Base-by-base conservation (phyloP, 768 basidiomycete genomes). In the Amanita rimosa region DNA sequence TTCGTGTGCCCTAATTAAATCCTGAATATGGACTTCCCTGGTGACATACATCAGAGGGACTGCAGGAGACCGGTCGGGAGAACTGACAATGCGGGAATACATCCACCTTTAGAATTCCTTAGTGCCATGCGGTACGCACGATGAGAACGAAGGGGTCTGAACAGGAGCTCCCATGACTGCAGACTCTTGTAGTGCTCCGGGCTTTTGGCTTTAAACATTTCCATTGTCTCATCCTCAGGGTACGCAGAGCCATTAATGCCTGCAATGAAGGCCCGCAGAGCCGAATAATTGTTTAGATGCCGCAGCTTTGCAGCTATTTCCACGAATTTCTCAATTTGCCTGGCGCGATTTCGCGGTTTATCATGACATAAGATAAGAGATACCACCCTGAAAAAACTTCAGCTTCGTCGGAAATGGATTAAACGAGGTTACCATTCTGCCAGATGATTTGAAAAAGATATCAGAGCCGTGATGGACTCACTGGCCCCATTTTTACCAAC, bases 1-100 rank as follows among this genome's bases (percentile, higher is more conserved):
- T 65, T 90, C 88, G 54, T 96, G 83, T 6, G 91, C 78, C 53
- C 81, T 82, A 40, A 93, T 84, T 42, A 97, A 72, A 60, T 95
- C 93, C 35, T 89, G 85, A 57, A 93, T 79, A 52, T 93, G 90
- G 8, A 94, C 85, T 62, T 96, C 93, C 63, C 89, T 92, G 60
- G 48, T 45, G 43, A 41, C 50, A 40, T 27, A 24, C 19, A n/a
- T 58, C 10, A 53, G 54, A 52, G 50, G 47, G 44, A 42, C 14
- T 47, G 41, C 19, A 29, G 49, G 24, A 39, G 49, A 38, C n/a
- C 38, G 42, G 22, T 16, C 22, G 26, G 24, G 55, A 51, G 51
- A 50, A 67, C 76, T 55, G 57, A 88, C 86, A 88, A 64, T 14
- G 86, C 89, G 34, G 94, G 94, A 46, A 99, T 89, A 50, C 86